Conservation (phyloP, 129 eudicot species). For the Deinandra increscens region DNA sequence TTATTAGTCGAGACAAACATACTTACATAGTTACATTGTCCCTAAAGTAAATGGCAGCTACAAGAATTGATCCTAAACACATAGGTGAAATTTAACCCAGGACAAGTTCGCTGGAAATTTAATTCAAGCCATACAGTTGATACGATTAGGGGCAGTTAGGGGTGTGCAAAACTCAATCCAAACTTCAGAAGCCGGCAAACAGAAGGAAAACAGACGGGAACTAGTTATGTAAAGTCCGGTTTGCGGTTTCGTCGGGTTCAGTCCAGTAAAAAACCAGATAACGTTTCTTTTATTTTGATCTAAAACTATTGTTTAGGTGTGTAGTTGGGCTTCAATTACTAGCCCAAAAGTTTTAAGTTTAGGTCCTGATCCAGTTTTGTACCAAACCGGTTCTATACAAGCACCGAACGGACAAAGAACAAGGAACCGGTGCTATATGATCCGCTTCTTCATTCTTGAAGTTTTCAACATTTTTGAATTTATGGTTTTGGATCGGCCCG, state of each 20-base stretch:
- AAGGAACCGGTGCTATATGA: background rate
- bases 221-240: background rate
- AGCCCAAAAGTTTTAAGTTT: background rate
- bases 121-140: slow-evolving; percentile 1
- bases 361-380: background rate
- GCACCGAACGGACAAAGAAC: background rate
- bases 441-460: background rate
- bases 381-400: background rate
- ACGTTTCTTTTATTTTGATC: background rate
- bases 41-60: background rate
- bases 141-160: background rate
- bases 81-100: slow-evolving; percentile 2
- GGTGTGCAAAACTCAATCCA: background rate
- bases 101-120: slow-evolving; percentile 2
- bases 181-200: background rate
- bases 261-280: background rate
- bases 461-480: background rate
- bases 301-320: background rate
- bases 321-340: background rate
- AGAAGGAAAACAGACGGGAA: background rate
- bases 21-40: slow-evolving; percentile 6
- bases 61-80: background rate
- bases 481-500: background rate
- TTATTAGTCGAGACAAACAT: slow-evolving; percentile 12
- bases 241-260: background rate